Conservation (phyloP, 805 yeast genomes). For the Monosporozyma servazzii region DNA sequence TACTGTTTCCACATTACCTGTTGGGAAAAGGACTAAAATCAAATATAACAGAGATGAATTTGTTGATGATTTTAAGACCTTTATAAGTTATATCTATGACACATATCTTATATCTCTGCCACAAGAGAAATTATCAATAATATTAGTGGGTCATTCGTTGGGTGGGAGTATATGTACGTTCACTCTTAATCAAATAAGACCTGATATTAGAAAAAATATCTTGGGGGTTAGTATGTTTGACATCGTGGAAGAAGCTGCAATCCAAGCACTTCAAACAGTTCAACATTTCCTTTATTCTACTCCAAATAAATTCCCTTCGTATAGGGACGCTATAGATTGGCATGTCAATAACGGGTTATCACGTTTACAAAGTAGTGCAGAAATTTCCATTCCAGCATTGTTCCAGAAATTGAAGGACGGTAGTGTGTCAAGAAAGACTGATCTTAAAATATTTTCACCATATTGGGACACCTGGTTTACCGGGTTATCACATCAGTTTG, state of each 20-base stretch:
- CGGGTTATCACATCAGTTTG: constrained; percentile 49
- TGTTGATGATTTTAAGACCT: constrained; percentile 44
- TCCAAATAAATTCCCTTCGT: constrained; percentile 48
- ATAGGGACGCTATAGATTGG: constrained; percentile 70
- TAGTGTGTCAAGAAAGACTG: constrained; percentile 50
- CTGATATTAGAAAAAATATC: constrained; percentile 24
- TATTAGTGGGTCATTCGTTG: constrained; percentile 79
- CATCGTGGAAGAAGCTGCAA: constrained; percentile 90
- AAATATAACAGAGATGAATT: constrained; percentile 43
- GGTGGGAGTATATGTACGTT: constrained; percentile 82
- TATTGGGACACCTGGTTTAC: constrained; percentile 83
- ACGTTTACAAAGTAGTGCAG: constrained; percentile 52
- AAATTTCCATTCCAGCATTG: constrained; percentile 68
- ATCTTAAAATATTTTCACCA: constrained; percentile 48
- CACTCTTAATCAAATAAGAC: constrained; percentile 29
- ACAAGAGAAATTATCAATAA: constrained; percentile 29
- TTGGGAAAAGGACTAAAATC: neutral
- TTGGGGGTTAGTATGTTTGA: constrained; percentile 75
- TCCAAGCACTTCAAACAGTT: constrained; percentile 60
- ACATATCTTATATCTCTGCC: neutral
- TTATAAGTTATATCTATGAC: neutral
- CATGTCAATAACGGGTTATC: constrained; percentile 52
- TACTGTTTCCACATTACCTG: constrained; percentile 21
- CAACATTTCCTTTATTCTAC: constrained; percentile 52
- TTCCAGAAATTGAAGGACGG: constrained; percentile 28